phyloP scores from a whole-genome alignment of 805 yeast species.

The Isabelozyma gotoi region DNA sequence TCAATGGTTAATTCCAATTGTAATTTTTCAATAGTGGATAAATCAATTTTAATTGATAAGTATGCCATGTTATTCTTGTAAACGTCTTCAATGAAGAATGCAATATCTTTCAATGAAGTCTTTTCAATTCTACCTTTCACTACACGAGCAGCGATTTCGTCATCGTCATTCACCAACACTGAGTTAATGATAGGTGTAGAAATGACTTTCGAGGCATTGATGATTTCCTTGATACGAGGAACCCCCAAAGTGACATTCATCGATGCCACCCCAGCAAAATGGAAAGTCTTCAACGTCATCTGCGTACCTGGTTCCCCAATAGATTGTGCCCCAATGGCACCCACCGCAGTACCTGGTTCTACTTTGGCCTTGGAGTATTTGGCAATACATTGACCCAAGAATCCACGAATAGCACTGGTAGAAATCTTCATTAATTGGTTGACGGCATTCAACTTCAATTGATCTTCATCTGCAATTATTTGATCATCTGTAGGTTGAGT shows the following conservation, averaged over 20 bases:
- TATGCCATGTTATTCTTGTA: conserved; percentile 77
- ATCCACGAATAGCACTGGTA: conserved; percentile 54
- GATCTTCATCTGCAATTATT: conserved; percentile 31
- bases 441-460: conserved; percentile 41
- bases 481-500: conserved; percentile 43
- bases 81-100: conserved; percentile 89
- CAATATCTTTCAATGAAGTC: conserved; percentile 82
- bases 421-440: conserved; percentile 70
- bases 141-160: conserved; percentile 97
- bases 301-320: conserved; percentile 99
- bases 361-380: conserved; percentile 90
- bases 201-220: conserved; percentile 92
- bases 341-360: conserved; percentile 99
- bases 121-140: conserved; percentile 97
- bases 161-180: conserved; percentile 85
- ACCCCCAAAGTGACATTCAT: conserved; percentile 99
- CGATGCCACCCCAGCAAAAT: conserved; percentile 99
- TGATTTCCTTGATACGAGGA: conserved; percentile 98
- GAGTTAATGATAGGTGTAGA: conserved; percentile 97
- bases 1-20: conserved; percentile 87
- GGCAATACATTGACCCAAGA: conserved; percentile 71
- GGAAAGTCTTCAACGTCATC: conserved; percentile 92
- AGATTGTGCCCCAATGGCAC: conserved; percentile 98
- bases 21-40: conserved; percentile 79
- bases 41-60: conserved; percentile 78